Conservation (phyloP, 371 early-diverging fungal genomes). For the Mortierella sp. region DNA sequence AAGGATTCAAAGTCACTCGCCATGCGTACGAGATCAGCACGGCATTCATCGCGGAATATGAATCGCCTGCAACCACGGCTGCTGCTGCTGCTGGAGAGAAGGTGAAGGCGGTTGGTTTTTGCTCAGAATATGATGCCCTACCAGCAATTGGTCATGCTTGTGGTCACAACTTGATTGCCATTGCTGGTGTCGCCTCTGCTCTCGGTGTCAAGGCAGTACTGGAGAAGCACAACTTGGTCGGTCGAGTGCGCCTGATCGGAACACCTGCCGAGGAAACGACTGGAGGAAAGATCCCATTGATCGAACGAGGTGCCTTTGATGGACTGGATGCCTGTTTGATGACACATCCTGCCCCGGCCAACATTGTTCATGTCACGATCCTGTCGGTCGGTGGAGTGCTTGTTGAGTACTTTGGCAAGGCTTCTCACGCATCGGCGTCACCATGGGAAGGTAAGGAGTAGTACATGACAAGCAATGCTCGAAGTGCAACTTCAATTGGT, state of each 20-base stretch:
- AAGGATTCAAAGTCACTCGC: conserved; percentile 66
- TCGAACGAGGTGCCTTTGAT: conserved; percentile 69
- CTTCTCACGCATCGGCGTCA: conserved; percentile 61
- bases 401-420: conserved; percentile 74
- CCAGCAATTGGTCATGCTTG: conserved; percentile 66
- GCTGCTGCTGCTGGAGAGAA: conserved; percentile 24
- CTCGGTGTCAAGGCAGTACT: conserved; percentile 63
- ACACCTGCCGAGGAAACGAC: conserved; percentile 84
- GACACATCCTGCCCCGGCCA: conserved; percentile 73
- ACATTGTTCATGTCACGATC: conserved; percentile 28
- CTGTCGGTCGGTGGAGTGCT: conserved; percentile 57
- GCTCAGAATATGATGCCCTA: conserved; percentile 75
- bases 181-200: conserved; percentile 76
- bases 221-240: conserved; percentile 61
- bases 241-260: conserved; percentile 76
- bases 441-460: conserved; percentile 51
- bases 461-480: background rate
- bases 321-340: conserved; percentile 78
- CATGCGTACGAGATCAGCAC: conserved; percentile 68
- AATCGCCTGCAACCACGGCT: conserved; percentile 40
- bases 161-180: conserved; percentile 73
- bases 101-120: conserved; percentile 56
- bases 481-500: background rate
- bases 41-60: conserved; percentile 72
- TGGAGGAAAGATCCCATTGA: conserved; percentile 78